Evolutionary conservation across 1,284 basidiomycete species (phyloP).

Genomic region (Apiotrichum akiyoshidainum): DNA sequence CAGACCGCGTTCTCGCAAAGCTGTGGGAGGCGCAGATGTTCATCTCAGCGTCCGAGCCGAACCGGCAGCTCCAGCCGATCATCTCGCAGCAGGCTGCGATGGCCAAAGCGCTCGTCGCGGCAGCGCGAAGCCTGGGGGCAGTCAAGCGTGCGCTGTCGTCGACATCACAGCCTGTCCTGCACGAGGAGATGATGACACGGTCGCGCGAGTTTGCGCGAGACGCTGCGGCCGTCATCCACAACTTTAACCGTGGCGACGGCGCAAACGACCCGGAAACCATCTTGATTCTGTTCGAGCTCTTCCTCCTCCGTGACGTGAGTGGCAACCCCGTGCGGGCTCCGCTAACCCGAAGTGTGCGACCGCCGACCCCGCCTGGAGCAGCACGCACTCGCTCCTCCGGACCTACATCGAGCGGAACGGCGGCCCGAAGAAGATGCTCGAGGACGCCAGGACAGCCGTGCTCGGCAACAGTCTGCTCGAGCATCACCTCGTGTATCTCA

Average conservation of each 20-base stretch:
- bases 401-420: slow-evolving; percentile 11
- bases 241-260: slow-evolving; percentile 1
- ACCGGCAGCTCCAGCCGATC: background rate
- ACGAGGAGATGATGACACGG: slow-evolving; percentile 8
- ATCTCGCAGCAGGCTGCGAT: slow-evolving; percentile 4
- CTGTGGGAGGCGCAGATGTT: slow-evolving; percentile 21
- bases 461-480: slow-evolving; percentile 12
- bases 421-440: slow-evolving; percentile 10
- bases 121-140: slow-evolving; percentile 11
- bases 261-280: slow-evolving; percentile 14
- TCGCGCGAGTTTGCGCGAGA: slow-evolving; percentile 9
- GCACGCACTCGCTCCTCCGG: slow-evolving; percentile 7
- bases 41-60: slow-evolving; percentile 8
- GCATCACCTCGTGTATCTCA: slow-evolving; percentile 17
- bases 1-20: slow-evolving; percentile 18
- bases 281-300: slow-evolving; percentile 14
- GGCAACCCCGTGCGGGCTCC: background rate
- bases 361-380: slow-evolving; percentile 14
- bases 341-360: slow-evolving; percentile 12
- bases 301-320: slow-evolving; percentile 17
- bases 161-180: background rate
- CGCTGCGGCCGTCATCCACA: slow-evolving; percentile 9
- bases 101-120: slow-evolving; percentile 14
- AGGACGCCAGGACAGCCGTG: slow-evolving; percentile 3
- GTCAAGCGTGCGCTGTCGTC: slow-evolving; percentile 13